Conservation (phyloP, 1,139 yeast species). For the Suhomyces guaymorum region DNA sequence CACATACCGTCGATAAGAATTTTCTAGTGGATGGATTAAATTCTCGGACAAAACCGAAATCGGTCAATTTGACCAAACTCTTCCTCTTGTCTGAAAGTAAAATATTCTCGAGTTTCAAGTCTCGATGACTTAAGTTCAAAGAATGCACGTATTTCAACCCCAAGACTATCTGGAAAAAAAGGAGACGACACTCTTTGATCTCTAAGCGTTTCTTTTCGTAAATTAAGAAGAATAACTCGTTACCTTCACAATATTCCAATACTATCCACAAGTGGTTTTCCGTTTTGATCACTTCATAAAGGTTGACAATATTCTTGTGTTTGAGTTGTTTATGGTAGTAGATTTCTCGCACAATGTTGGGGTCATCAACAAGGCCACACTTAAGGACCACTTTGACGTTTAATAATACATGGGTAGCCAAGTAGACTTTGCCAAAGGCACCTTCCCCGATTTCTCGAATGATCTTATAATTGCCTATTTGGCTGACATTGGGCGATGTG, state of each 20-base stretch:
- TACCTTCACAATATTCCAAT: conserved; percentile 86
- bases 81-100: conserved; percentile 67
- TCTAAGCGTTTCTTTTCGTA: conserved; percentile 57
- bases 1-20: conserved; percentile 83
- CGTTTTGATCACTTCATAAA: conserved; percentile 83
- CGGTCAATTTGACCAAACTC: conserved; percentile 67
- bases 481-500: conserved; percentile 51
- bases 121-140: conserved; percentile 83
- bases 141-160: conserved; percentile 87
- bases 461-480: conserved; percentile 77
- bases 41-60: conserved; percentile 93
- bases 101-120: conserved; percentile 83
- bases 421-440: conserved; percentile 86
- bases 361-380: conserved; percentile 79
- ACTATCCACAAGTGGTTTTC: conserved; percentile 84
- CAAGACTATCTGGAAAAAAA: conserved; percentile 77
- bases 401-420: conserved; percentile 76
- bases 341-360: conserved; percentile 89
- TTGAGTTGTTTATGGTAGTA: conserved; percentile 83
- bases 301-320: conserved; percentile 80
- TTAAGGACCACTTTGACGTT: conserved; percentile 80
- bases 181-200: conserved; percentile 51
- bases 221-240: conserved; percentile 77
- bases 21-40: conserved; percentile 50
- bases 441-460: conserved; percentile 81